These are phyloP conservation scores for Syncephalastrum racemosum DNA, from an alignment of 371 early-diverging fungal genomes.

Conservation along the genomic window DNA sequence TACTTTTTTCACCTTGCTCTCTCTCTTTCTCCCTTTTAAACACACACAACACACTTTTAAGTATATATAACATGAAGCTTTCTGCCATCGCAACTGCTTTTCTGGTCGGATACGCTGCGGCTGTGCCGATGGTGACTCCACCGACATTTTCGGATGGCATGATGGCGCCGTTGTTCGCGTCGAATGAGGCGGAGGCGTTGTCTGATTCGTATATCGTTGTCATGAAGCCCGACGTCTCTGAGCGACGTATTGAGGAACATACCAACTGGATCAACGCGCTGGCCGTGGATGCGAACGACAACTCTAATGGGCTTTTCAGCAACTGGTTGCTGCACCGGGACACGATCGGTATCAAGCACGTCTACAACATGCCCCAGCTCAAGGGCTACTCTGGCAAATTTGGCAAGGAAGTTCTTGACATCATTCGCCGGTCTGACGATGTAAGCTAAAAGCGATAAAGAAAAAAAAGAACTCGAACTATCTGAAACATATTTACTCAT, in stretches of 20 bases:
- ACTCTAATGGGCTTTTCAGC: constrained; percentile 9
- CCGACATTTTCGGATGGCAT: constrained; percentile 28
- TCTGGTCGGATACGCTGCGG: constrained; percentile 32
- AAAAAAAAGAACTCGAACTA: background rate
- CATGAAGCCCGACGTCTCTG: constrained; percentile 61
- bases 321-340: constrained; percentile 25
- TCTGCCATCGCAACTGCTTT: constrained; percentile 12
- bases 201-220: constrained; percentile 85
- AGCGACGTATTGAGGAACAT: constrained; percentile 22
- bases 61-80: constrained; percentile 7
- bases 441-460: constrained; percentile 15
- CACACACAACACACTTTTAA: background rate
- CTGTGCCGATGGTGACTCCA: constrained; percentile 33
- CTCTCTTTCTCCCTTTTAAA: background rate
- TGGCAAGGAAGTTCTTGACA: constrained; percentile 61
- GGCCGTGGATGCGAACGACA: constrained; percentile 18
- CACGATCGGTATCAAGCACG: constrained; percentile 63
- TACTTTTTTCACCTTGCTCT: background rate
- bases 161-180: constrained; percentile 66
- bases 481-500: constrained; percentile 2
- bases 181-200: constrained; percentile 64
- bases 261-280: constrained; percentile 37
- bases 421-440: constrained; percentile 65
- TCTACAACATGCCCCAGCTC: constrained; percentile 70
- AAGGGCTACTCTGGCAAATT: constrained; percentile 87